Conservation (phyloP, 176 grass and related monocot species). For the Juncus inflexus region DNA sequence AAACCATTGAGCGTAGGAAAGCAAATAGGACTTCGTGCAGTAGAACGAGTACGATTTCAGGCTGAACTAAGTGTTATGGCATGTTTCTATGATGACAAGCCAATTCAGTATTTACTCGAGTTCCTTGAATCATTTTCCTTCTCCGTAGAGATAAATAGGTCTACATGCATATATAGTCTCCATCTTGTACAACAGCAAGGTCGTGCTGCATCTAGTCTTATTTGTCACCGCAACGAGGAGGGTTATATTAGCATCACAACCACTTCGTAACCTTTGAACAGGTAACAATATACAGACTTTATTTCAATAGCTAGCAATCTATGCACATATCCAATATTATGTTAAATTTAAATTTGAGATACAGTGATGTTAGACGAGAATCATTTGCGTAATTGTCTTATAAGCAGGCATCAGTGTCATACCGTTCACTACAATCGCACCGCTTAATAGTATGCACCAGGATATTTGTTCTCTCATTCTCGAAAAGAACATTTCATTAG, state of each 20-base stretch:
- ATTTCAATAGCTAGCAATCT: too few relatives aligned
- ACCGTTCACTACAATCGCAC: slow-evolving; percentile 28
- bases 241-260: slow-evolving; percentile 26
- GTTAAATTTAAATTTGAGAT: too few relatives aligned
- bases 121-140: slow-evolving; percentile 28
- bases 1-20: slow-evolving; percentile 11
- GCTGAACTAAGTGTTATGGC: slow-evolving; percentile 10
- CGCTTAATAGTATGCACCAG: slow-evolving; percentile 24
- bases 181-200: slow-evolving; percentile 30
- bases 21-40: background rate
- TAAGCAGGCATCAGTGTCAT: background rate
- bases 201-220: slow-evolving; percentile 22
- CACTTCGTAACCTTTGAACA: slow-evolving; percentile 30
- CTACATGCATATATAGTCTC: slow-evolving; percentile 21
- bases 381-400: too few relatives aligned
- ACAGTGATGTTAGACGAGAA: too few relatives aligned
- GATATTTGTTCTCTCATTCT: slow-evolving; percentile 28
- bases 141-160: background rate
- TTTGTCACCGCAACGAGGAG: slow-evolving; percentile 26
- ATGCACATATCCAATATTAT: too few relatives aligned
- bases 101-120: slow-evolving; percentile 3
- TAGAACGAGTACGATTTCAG: slow-evolving; percentile 14
- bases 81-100: slow-evolving; percentile 26
- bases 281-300: background rate
- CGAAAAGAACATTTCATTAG: slow-evolving; percentile 17